phyloP scores from a whole-genome alignment of 2,329 filamentous ascomycete species.

The Amylocarpus encephaloides region DNA sequence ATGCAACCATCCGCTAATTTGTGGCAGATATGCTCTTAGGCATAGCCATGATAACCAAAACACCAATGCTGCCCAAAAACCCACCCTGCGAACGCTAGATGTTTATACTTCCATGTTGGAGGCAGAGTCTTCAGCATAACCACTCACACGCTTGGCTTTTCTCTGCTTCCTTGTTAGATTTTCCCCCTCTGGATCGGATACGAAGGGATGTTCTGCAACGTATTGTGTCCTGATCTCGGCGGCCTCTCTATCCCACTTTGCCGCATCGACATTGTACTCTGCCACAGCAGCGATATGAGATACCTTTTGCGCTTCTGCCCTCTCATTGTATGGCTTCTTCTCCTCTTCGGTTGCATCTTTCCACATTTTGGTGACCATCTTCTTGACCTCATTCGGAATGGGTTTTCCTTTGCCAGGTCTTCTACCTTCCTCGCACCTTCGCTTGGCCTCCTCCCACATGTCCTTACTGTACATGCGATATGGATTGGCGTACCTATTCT shows the following conservation, averaged over 20 bases:
- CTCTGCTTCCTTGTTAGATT: slow-evolving; percentile 29
- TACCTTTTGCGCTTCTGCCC: slow-evolving; percentile 64
- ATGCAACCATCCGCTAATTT: not conserved
- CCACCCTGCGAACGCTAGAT: slow-evolving; percentile 1
- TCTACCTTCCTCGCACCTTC: slow-evolving; percentile 58
- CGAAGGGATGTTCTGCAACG: slow-evolving; percentile 45
- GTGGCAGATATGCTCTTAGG: slow-evolving; percentile 1
- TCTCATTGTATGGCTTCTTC: slow-evolving; percentile 71
- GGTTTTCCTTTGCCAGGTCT: slow-evolving; percentile 57
- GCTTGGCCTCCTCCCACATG: slow-evolving; percentile 57
- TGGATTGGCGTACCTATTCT: slow-evolving; percentile 71
- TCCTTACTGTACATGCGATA: slow-evolving; percentile 86
- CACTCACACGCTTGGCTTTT: slow-evolving; percentile 29
- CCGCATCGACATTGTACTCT: slow-evolving; percentile 54
- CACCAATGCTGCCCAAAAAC: slow-evolving; percentile 6
- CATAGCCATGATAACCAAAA: not conserved
- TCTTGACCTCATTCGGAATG: slow-evolving; percentile 74
- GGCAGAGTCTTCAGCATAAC: slow-evolving; percentile 30
- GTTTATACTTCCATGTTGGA: slow-evolving; percentile 25
- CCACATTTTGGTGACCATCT: slow-evolving; percentile 87
- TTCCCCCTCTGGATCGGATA: slow-evolving; percentile 32
- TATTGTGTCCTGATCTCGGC: slow-evolving; percentile 46
- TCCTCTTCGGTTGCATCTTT: slow-evolving; percentile 64
- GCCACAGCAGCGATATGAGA: slow-evolving; percentile 52
- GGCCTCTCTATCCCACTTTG: slow-evolving; percentile 67